Evolutionary conservation across 2,329 filamentous ascomycete genomes (phyloP).

Genomic region (Rasamsonia emersonii): DNA sequence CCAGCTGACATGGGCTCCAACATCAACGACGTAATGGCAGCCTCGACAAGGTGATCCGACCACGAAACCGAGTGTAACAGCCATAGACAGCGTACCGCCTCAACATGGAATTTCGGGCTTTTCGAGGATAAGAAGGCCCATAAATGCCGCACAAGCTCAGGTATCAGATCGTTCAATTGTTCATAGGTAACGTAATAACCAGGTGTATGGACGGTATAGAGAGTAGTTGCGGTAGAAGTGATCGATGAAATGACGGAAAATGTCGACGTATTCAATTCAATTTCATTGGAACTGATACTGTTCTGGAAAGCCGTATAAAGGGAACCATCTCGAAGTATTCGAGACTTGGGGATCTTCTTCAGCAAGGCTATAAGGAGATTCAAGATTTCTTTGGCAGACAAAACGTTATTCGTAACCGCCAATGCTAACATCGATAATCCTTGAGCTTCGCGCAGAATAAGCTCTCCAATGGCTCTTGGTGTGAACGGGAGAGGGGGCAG

Average conservation of each 20-base stretch:
- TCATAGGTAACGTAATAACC: conserved; percentile 32
- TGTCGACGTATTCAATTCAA: conserved; percentile 19
- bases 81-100: conserved; percentile 80
- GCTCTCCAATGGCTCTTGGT: conserved; percentile 47
- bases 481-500: conserved; percentile 52
- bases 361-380: conserved; percentile 49
- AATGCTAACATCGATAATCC: conserved; percentile 26
- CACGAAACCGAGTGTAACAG: conserved; percentile 67
- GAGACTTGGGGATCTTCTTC: conserved; percentile 30
- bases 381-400: conserved; percentile 49
- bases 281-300: conserved; percentile 15
- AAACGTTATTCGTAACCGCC: conserved; percentile 14
- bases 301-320: conserved; percentile 27
- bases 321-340: conserved; percentile 23
- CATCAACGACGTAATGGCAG: conserved; percentile 63
- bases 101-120: conserved; percentile 87
- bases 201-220: conserved; percentile 28
- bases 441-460: conserved; percentile 55
- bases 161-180: conserved; percentile 53
- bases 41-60: conserved; percentile 67
- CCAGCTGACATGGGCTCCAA: conserved; percentile 35
- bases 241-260: conserved; percentile 30
- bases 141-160: conserved; percentile 59
- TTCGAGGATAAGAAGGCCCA: conserved; percentile 77
- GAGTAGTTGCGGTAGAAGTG: conserved; percentile 41